A percentile compares a stretch with the other conserved stretches of the same genome.
These are phyloP conservation scores for Naegleria lovaniensis DNA, from an alignment of 208 protist species.

Conservation along the genomic window DNA sequence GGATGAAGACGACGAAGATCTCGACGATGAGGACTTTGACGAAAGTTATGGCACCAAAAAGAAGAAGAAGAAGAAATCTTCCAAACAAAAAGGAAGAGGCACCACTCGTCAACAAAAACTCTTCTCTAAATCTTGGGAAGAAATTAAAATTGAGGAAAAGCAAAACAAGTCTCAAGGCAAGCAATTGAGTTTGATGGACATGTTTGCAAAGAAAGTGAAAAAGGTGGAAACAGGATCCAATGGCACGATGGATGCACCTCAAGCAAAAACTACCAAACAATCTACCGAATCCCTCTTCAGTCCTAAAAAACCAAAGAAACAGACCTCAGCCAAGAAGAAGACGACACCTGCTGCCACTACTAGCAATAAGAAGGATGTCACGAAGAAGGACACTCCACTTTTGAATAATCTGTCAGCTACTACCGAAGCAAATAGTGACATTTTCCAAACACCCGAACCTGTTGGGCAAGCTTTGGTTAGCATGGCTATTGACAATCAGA, in stretches of 20 bases:
- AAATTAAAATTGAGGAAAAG: background rate
- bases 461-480: too few species aligned
- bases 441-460: too few species aligned
- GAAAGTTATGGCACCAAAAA: background rate
- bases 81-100: background rate
- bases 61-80: background rate
- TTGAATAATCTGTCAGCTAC: background rate
- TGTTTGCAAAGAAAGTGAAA: background rate
- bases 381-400: too few species aligned
- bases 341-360: too few species aligned
- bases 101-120: background rate
- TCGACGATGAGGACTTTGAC: background rate
- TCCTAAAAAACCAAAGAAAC: background rate
- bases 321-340: background rate
- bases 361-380: too few species aligned
- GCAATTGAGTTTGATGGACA: slow-evolving; percentile 11
- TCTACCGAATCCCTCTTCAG: background rate
- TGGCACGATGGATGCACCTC: background rate
- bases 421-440: background rate
- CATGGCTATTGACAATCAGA: too few species aligned
- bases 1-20: background rate
- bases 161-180: background rate
- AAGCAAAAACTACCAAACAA: background rate
- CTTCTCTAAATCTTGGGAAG: background rate
- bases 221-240: background rate